Evolutionary conservation across 106 monocot genomes (phyloP).

Genomic region (Platanthera guangdongensis): DNA sequence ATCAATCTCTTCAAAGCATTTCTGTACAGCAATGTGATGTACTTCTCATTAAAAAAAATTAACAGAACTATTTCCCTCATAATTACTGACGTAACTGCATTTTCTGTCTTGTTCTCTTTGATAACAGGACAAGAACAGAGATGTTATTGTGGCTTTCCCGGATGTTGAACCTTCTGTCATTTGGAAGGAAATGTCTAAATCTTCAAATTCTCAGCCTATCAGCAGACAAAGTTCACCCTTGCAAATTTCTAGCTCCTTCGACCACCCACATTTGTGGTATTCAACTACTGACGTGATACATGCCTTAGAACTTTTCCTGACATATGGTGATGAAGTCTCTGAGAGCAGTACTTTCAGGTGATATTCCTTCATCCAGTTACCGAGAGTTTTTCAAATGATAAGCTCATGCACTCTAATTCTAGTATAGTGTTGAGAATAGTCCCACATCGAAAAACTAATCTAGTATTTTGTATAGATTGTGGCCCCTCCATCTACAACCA

Average conservation of each 20-base stretch:
- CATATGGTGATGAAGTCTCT: constrained; percentile 41
- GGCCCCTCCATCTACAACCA: too few relatives aligned
- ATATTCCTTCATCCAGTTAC: background rate
- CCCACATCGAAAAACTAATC: too few relatives aligned
- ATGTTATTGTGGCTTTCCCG: constrained; percentile 64
- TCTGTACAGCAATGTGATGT: too few relatives aligned
- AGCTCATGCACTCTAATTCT: too few relatives aligned
- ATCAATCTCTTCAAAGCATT: too few relatives aligned
- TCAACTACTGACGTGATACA: constrained; percentile 36
- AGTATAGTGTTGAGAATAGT: too few relatives aligned
- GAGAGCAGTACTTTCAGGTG: constrained; percentile 47
- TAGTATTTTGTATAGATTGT: too few relatives aligned
- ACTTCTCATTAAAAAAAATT: too few relatives aligned
- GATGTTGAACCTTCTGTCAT: constrained; percentile 57
- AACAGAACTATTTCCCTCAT: too few relatives aligned
- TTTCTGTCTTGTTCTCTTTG: background rate
- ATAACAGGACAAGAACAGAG: constrained; percentile 62
- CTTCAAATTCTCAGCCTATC: background rate
- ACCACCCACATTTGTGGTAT: constrained; percentile 61
- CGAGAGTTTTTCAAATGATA: too few relatives aligned
- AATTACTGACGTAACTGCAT: too few relatives aligned
- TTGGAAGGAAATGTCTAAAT: constrained; percentile 9
- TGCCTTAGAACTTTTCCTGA: constrained; percentile 44
- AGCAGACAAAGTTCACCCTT: background rate
- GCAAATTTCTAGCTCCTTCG: constrained; percentile 23